These are phyloP conservation scores for Apophysomyces ossiformis DNA, from an alignment of 371 early-diverging fungal genomes.

Conservation along the genomic window DNA sequence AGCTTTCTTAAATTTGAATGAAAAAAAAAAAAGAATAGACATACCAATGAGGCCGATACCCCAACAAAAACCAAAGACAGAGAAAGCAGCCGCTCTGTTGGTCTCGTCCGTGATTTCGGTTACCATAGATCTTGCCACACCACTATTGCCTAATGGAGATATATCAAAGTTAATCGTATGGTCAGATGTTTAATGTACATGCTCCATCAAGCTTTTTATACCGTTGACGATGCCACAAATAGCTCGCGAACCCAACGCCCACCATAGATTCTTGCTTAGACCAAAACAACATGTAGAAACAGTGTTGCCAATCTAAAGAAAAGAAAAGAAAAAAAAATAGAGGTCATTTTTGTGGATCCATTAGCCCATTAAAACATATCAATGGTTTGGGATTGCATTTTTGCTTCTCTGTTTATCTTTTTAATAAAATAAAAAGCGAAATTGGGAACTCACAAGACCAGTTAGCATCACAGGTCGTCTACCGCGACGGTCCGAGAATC, in stretches of 20 bases:
- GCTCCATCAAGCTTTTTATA: conserved; percentile 7
- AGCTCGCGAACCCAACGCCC: conserved; percentile 74
- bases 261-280: conserved; percentile 61
- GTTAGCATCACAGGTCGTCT: conserved; percentile 80
- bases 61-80: conserved; percentile 73
- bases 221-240: conserved; percentile 83
- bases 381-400: too few species aligned
- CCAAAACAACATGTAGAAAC: conserved; percentile 78
- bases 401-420: too few species aligned
- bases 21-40: too few species aligned
- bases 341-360: too few species aligned
- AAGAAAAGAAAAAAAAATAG: not conserved
- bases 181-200: not conserved
- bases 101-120: conserved; percentile 87
- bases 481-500: conserved; percentile 69
- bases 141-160: conserved; percentile 68
- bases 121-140: conserved; percentile 83
- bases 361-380: too few species aligned
- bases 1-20: too few species aligned
- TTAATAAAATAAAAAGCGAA: not conserved
- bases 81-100: conserved; percentile 74
- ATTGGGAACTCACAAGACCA: conserved; percentile 54
- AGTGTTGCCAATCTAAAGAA: conserved; percentile 63
- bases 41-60: conserved; percentile 67
- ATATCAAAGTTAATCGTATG: not conserved